Conservation (phyloP, 2,329 filamentous ascomycete genomes). For the Arthrobotrys megalospora region DNA sequence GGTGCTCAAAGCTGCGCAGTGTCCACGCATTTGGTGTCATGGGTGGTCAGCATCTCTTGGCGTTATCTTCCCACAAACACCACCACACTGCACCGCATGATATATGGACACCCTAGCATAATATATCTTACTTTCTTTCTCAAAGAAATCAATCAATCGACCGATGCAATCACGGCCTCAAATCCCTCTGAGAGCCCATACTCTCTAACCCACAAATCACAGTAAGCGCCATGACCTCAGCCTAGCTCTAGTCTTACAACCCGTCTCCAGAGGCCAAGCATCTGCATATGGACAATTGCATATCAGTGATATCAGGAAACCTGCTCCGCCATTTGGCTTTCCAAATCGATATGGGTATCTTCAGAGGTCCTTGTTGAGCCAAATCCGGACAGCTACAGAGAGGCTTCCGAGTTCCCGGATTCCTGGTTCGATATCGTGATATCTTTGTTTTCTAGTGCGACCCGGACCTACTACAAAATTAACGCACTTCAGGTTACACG, state of each 20-base stretch:
- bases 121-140: too few relatives aligned
- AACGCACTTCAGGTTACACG: not conserved
- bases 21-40: conserved; percentile 10
- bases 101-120: too few relatives aligned
- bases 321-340: not conserved
- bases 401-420: not conserved
- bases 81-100: not conserved
- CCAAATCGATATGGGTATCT: not conserved
- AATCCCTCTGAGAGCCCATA: not conserved
- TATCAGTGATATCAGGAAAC: too few relatives aligned
- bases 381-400: not conserved
- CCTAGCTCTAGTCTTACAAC: not conserved
- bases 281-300: not conserved
- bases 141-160: too few relatives aligned
- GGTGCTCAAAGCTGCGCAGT: conserved; percentile 47
- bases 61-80: not conserved
- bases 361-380: not conserved
- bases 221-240: not conserved
- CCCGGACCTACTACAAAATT: not conserved
- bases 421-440: conserved; percentile 3
- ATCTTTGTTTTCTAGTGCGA: conserved; percentile 4
- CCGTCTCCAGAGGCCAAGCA: not conserved
- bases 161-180: not conserved
- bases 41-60: not conserved
- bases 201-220: not conserved